A percentile compares a stretch with the other conserved stretches of the same genome.
These are phyloP conservation scores for Pelargonium hybrid DNA, from an alignment of 441 rosid species.

Conservation along the genomic window DNA sequence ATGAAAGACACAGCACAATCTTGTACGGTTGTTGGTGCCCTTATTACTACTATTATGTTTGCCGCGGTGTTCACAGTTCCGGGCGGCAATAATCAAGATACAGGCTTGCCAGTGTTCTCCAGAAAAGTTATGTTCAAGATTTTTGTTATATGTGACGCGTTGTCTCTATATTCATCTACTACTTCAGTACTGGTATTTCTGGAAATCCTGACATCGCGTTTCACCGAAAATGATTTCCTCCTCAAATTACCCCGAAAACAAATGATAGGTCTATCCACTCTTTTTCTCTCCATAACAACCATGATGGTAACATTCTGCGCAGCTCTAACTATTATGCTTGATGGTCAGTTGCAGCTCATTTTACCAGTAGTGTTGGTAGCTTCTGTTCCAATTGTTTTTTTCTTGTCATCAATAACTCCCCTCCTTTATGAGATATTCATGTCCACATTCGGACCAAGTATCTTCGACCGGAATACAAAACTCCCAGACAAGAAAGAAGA, in stretches of 20 bases:
- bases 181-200: conserved; percentile 11
- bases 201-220: conserved; percentile 21
- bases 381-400: conserved; percentile 1
- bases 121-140: not conserved
- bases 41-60: not conserved
- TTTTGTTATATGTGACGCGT: not conserved
- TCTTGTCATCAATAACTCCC: not conserved
- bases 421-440: not conserved
- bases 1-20: conserved; percentile 22
- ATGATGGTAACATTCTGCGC: conserved; percentile 20
- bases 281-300: conserved; percentile 18
- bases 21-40: conserved; percentile 4
- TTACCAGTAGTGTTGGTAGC: not conserved
- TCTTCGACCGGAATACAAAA: not conserved
- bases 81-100: conserved; percentile 11
- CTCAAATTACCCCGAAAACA: conserved; percentile 16
- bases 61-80: not conserved
- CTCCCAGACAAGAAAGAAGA: too few relatives aligned
- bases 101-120: not conserved
- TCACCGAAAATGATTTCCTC: conserved; percentile 18
- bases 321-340: conserved; percentile 10
- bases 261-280: conserved; percentile 21
- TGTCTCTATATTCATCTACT: not conserved
- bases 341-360: not conserved
- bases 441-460: not conserved